Conservation (phyloP, 1,284 basidiomycete species). For the Anthracocystis walkeri region DNA sequence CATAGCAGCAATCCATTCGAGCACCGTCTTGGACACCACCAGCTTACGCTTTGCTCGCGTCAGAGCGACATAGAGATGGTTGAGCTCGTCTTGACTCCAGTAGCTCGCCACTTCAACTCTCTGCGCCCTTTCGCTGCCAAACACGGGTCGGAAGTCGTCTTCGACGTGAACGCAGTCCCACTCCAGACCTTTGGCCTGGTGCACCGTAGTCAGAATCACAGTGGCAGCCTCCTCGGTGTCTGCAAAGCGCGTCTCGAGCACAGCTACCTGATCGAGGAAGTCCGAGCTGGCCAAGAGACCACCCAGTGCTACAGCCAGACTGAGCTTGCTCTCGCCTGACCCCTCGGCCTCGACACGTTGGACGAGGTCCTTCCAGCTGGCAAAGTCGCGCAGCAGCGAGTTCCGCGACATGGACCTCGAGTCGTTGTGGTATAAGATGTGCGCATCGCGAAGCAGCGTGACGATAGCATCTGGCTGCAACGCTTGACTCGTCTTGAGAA, state of each 20-base stretch:
- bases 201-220: slow-evolving; percentile 60
- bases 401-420: slow-evolving; percentile 37
- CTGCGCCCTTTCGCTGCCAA: slow-evolving; percentile 30
- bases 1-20: slow-evolving; percentile 57
- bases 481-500: slow-evolving; percentile 59
- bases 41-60: slow-evolving; percentile 58
- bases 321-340: slow-evolving; percentile 54
- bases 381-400: slow-evolving; percentile 60
- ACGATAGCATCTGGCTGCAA: slow-evolving; percentile 51
- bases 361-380: slow-evolving; percentile 62
- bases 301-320: slow-evolving; percentile 56
- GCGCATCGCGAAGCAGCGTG: slow-evolving; percentile 57
- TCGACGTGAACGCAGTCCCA: slow-evolving; percentile 62
- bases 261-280: slow-evolving; percentile 50
- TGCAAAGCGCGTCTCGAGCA: slow-evolving; percentile 54
- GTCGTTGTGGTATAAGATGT: slow-evolving; percentile 56
- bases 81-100: slow-evolving; percentile 58
- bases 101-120: slow-evolving; percentile 42
- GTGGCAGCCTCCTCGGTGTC: slow-evolving; percentile 37
- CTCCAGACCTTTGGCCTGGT: slow-evolving; percentile 65
- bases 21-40: slow-evolving; percentile 37
- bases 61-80: slow-evolving; percentile 61
- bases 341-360: slow-evolving; percentile 64
- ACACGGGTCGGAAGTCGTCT: slow-evolving; percentile 59
- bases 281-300: slow-evolving; percentile 45